Evolutionary conservation across 176 grass and related monocot species (phyloP), one percentile per base, ranked within the genome.

Genomic region (Thalia dealbata): DNA sequence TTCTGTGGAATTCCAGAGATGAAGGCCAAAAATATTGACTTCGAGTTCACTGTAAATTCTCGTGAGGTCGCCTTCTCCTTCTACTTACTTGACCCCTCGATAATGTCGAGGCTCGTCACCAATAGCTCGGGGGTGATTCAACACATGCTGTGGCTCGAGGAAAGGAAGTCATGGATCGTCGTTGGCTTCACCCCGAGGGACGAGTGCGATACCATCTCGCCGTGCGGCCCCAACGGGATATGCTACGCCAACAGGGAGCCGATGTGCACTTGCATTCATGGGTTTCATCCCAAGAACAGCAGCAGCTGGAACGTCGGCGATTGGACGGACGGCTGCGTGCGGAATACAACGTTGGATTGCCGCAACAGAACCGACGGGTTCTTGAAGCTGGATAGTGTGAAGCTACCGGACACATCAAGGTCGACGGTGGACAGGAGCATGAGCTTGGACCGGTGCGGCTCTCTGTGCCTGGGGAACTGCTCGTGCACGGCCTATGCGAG

Each of bases 1-100:
- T 88, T 90, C 73, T 91, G 83, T 79, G 91, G 91, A 52, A 82
- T 83, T 74, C 88, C 91, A 5, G 83, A 96, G 75, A 87, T 91
- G 86, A 76, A 82, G 28, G 21, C 13, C 4, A 13, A 48, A 8
- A 68, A 12, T 16, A 38, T 68, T 5, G 38, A 21, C 30, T 10
- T 41, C 3, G 7, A 60, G 10, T 60, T 21, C 10, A 0, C 7
- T 10, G 3, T 64, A 7, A 30, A 30, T 14, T 6, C 24, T 10
- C 7, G 27, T 8, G 56, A 60, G 56, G 15, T 64, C 24, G 26
- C 15, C 23, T 28, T 0, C 1, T 25, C 7, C 0, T 64, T 12
- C 61, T 10, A 28, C 25, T 14, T 64, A 15, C 6, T 29, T 12
- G 12, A 30, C 25, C n/a, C n/a, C 32, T 64, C n/a, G 3, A 30